Conservation (phyloP, 2,329 filamentous ascomycete genomes). For the Sphaerulina populicola region DNA sequence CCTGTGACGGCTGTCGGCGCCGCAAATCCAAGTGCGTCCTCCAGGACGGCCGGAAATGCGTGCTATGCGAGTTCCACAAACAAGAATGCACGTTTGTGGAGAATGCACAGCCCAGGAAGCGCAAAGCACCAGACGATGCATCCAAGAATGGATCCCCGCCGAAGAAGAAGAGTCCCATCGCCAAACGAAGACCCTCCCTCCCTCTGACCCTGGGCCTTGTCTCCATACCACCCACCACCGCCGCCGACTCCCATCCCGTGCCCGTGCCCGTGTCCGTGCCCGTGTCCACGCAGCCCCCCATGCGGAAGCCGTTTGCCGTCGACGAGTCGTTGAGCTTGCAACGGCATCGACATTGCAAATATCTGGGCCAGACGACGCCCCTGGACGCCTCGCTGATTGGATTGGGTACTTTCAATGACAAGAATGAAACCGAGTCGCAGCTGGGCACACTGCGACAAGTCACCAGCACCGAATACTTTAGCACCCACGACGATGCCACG, state of each 20-base stretch:
- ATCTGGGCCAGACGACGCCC: constrained; percentile 74
- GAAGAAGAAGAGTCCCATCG: constrained; percentile 22
- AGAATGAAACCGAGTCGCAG: constrained; percentile 68
- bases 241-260: not conserved
- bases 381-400: constrained; percentile 79
- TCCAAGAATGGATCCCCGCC: constrained; percentile 21
- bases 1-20: constrained; percentile 66
- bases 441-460: constrained; percentile 60
- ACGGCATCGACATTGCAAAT: constrained; percentile 68
- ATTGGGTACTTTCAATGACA: constrained; percentile 68
- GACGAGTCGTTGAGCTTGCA: constrained; percentile 60
- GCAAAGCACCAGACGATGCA: constrained; percentile 56
- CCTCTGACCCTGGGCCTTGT: not conserved
- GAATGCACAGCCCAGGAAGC: constrained; percentile 69
- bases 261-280: constrained; percentile 4
- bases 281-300: constrained; percentile 18
- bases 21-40: constrained; percentile 69
- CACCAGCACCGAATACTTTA: constrained; percentile 68
- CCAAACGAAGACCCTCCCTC: constrained; percentile 5
- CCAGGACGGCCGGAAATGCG: constrained; percentile 64
- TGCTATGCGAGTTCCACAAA: constrained; percentile 68
- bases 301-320: constrained; percentile 30
- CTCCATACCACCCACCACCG: not conserved
- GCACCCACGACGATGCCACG: constrained; percentile 66
- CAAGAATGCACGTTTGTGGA: constrained; percentile 71